Evolutionary conservation across 2,329 filamentous ascomycete species (phyloP).

Genomic region (Chrysosporium queenslandicum): DNA sequence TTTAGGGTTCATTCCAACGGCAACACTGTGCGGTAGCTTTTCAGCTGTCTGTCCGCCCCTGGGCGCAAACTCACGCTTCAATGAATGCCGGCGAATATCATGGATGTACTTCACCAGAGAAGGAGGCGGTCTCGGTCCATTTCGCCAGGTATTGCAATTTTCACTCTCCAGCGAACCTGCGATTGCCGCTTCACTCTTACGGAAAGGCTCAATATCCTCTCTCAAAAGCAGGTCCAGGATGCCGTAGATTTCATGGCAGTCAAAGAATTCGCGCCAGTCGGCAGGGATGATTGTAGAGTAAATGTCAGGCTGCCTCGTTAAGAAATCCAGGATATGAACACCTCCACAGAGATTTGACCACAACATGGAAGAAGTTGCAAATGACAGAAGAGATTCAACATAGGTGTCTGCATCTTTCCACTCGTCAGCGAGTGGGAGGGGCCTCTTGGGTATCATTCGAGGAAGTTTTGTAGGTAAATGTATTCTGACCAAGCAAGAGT

Average conservation of each 20-base stretch:
- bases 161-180: not conserved
- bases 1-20: conserved; percentile 89
- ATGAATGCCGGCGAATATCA: conserved; percentile 57
- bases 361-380: conserved; percentile 61
- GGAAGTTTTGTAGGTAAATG: not conserved
- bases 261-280: conserved; percentile 74
- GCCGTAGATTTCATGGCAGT: conserved; percentile 58
- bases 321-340: conserved; percentile 95
- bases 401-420: conserved; percentile 68
- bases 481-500: not conserved
- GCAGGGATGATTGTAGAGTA: conserved; percentile 66
- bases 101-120: conserved; percentile 63
- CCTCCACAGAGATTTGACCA: conserved; percentile 89
- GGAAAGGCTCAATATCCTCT: conserved; percentile 53
- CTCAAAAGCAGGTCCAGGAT: conserved; percentile 73
- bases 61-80: conserved; percentile 52
- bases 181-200: conserved; percentile 17
- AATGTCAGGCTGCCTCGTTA: conserved; percentile 72
- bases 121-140: conserved; percentile 37
- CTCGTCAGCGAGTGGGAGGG: conserved; percentile 59
- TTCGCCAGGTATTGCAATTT: conserved; percentile 33
- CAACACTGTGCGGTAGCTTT: conserved; percentile 57
- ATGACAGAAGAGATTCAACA: conserved; percentile 64
- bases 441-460: conserved; percentile 39
- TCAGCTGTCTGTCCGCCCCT: conserved; percentile 19